Evolutionary conservation across 2,329 filamentous ascomycete species (phyloP), one percentile per base, ranked within the genome.

Genomic region (Cladosporium sp.): DNA sequence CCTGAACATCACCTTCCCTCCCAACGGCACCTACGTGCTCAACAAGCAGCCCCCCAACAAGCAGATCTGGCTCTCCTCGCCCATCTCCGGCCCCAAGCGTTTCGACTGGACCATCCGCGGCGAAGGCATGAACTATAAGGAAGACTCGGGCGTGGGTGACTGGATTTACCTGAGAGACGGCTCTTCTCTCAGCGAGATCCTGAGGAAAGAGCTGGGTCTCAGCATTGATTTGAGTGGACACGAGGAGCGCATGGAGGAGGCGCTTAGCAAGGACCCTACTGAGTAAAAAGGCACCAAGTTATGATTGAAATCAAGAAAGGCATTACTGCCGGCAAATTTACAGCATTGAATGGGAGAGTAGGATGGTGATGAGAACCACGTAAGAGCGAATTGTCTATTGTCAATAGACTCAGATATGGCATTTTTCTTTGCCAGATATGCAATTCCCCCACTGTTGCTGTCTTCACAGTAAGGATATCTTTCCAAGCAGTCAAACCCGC

Each of bases 41-140:
- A 99, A 99, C 80, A 99, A 99, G 72, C 93, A 99, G 70, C 93
- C 93, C 0, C 90, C 92, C 17, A 97, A 96, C 77, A 93, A 90
- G 76, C 93, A 85, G 64, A 96, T 99, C 65, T 99, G 93, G 93
- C 82, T 97, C 40, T 93, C 89, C 32, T 95, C 89, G 38, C 93
- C 93, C 3, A 76, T 89, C 48, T 91, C 88, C 5, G 93, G 93
- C 0, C 93, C 93, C 12, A 96, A 96, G 73, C 85, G 92, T 52
- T 99, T 86, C 73, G 91, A 97, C 70, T 99, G 88, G 80, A 86
- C 95, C 50, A 68, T 91, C 44, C 61, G 75, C 41, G 83, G 84
- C 52, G 88, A 93, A 61, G 77, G 80, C 27, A 86, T 90, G 75
- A 71, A 83, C 61, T 80, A 89, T 65, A 95, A 95, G 73, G 86